Evolutionary conservation across 2,329 filamentous ascomycete species (phyloP), one percentile per base, ranked within the genome.

Genomic region (Thelonectria olida): DNA sequence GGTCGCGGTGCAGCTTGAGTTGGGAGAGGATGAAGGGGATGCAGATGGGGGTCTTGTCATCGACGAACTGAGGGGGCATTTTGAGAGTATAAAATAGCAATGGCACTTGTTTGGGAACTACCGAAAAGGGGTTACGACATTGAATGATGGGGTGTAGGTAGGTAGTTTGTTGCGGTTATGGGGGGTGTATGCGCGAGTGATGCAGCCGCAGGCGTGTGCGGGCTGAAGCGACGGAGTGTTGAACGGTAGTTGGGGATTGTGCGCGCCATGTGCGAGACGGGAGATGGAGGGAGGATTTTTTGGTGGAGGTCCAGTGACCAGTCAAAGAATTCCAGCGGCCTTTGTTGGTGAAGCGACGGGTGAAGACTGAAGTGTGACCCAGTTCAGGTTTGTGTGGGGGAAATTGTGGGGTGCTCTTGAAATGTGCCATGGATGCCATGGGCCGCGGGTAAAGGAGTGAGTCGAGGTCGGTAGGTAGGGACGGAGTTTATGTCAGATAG

Each of bases 31-130:
- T 90, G 76, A 95, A 96, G 20, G 91, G 90, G 66, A 94, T 86
- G 79, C 90, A 93, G 74, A 92, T 84, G 58, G 88, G 84, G 44
- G 89, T 90, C 77, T 93, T 95, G 82, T 94, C 92, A 80, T 95
- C 91, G 70, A 89, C 71, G 65, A 92, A 87, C 53, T 70, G 63
- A 58, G 72, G 61, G 53, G 70, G 59, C 75, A 76, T 77, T 53
- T 39, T 25, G 54, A 63, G 54, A 44, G 51, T 54, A 54, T 45
- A 50, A 23, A 50, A 45, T 41, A 36, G 20, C 19, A n/a, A 31
- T 7, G 28, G 28, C 28, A 31, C 28, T 7, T 10, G 38, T 19
- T 12, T 6, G 28, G 20, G 53, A 25, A 34, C 41, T 22, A 19
- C 38, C 22, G 9, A n/a, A 34, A 34, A 31, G 31, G 54, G 54